A percentile compares a stretch with the other conserved stretches of the same genome.
Conservation (phyloP, 2,329 filamentous ascomycete genomes). For the Dactylonectria estremocensis region DNA sequence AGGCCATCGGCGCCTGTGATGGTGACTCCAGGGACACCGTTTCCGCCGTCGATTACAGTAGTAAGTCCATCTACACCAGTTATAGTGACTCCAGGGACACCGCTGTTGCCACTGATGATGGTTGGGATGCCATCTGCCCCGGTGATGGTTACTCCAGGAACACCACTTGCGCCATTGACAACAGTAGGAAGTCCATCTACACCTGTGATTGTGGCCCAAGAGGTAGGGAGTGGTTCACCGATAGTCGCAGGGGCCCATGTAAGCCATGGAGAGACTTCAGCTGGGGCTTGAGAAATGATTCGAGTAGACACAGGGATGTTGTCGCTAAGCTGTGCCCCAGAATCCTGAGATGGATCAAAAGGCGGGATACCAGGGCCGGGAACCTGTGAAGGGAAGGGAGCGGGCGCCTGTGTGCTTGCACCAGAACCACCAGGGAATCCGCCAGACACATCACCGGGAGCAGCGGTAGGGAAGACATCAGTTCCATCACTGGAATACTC, state of each 20-base stretch:
- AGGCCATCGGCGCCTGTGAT: slow-evolving; percentile 8
- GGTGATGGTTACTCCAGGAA: slow-evolving; percentile 6
- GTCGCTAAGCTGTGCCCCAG: slow-evolving; percentile 38
- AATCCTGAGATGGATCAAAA: slow-evolving; percentile 27
- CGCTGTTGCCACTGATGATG: neutral
- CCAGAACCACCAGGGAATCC: slow-evolving; percentile 32
- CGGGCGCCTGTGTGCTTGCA: slow-evolving; percentile 31
- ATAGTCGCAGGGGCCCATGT: slow-evolving; percentile 32
- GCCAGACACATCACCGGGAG: slow-evolving; percentile 33
- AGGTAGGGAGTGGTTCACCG: slow-evolving; percentile 27
- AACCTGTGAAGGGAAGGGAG: slow-evolving; percentile 35
- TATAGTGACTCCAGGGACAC: slow-evolving; percentile 24
- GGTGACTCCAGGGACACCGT: neutral
- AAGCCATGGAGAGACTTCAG: slow-evolving; percentile 31
- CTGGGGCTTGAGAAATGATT: slow-evolving; percentile 33
- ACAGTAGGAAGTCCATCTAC: slow-evolving; percentile 32
- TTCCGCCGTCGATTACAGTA: slow-evolving; percentile 9
- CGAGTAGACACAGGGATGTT: slow-evolving; percentile 40
- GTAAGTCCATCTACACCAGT: slow-evolving; percentile 34
- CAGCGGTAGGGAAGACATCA: slow-evolving; percentile 31
- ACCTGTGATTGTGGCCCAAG: slow-evolving; percentile 41
- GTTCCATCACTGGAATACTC: slow-evolving; percentile 35
- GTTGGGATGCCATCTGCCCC: slow-evolving; percentile 15
- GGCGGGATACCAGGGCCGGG: slow-evolving; percentile 29
- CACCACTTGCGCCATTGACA: neutral